Percentiles rank a stretch among this genome's conserved stretches.
These are phyloP conservation scores for Spiraea crenata DNA, from an alignment of 331 rosid genomes.

Conservation along the genomic window DNA sequence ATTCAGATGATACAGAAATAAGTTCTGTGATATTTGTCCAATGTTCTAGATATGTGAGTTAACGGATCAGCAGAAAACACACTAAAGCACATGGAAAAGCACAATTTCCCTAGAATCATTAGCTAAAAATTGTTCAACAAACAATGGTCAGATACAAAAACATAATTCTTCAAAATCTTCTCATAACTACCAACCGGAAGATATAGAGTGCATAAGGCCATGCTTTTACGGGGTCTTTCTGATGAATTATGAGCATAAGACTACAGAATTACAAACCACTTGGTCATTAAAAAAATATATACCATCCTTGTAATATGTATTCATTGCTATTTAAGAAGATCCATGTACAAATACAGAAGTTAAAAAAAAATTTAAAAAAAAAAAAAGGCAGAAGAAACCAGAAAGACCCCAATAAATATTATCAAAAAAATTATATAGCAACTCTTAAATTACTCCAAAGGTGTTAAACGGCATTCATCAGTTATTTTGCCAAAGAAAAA, in stretches of 20 bases:
- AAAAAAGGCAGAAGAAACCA: neutral
- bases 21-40: neutral
- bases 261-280: too few species aligned
- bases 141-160: neutral
- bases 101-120: neutral
- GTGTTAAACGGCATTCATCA: neutral
- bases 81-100: neutral
- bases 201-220: too few species aligned
- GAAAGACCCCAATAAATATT: neutral
- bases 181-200: too few species aligned
- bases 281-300: too few species aligned
- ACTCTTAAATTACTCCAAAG: conserved; percentile 1
- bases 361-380: neutral
- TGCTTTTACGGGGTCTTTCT: too few species aligned
- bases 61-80: neutral
- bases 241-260: too few species aligned
- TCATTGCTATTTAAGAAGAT: neutral
- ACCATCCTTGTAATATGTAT: too few species aligned
- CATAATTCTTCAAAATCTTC: too few species aligned
- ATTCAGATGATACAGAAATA: neutral
- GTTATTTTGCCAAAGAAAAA: neutral
- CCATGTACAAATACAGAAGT: neutral
- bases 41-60: neutral
- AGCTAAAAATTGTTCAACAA: neutral
- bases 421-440: neutral